A percentile compares a stretch with the other conserved stretches of the same genome.
phyloP scores from a whole-genome alignment of 495 filamentous ascomycete species.

The Penicillium taxi region DNA sequence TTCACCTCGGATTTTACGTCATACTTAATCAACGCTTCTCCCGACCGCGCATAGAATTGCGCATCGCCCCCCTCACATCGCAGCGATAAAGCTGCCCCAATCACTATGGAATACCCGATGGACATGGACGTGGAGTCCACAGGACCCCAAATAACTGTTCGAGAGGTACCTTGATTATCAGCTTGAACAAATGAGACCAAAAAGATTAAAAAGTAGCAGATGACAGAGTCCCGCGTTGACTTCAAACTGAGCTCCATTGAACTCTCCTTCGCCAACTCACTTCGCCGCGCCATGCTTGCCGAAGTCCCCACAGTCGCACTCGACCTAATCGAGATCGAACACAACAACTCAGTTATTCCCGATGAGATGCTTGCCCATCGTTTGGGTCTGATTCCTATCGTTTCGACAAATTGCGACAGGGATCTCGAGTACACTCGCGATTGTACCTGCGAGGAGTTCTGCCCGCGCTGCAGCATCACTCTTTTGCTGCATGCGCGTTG shows the following conservation, averaged over 20 bases:
- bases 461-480: constrained; percentile 79
- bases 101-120: constrained; percentile 63
- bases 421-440: constrained; percentile 84
- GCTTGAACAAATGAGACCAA: neutral
- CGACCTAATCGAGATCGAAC: constrained; percentile 86
- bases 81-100: constrained; percentile 22
- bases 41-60: no score
- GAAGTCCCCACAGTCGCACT: constrained; percentile 94
- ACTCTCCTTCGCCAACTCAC: constrained; percentile 86
- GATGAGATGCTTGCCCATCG: constrained; percentile 95
- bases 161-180: constrained; percentile 45
- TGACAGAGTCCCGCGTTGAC: constrained; percentile 62
- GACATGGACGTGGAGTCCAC: constrained; percentile 47
- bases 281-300: constrained; percentile 85
- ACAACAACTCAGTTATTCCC: constrained; percentile 86
- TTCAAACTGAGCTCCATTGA: constrained; percentile 75
- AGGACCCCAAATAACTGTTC: constrained; percentile 63
- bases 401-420: constrained; percentile 71
- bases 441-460: constrained; percentile 91
- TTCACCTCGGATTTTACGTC: no score
- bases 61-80: no score
- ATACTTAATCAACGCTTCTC: no score
- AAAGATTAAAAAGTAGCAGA: neutral
- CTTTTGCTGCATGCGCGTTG: constrained; percentile 78
- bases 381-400: constrained; percentile 83